A percentile compares a stretch with the other conserved stretches of the same genome.
phyloP scores from a whole-genome alignment of 345 rosid species.

The Brassica nigra region DNA sequence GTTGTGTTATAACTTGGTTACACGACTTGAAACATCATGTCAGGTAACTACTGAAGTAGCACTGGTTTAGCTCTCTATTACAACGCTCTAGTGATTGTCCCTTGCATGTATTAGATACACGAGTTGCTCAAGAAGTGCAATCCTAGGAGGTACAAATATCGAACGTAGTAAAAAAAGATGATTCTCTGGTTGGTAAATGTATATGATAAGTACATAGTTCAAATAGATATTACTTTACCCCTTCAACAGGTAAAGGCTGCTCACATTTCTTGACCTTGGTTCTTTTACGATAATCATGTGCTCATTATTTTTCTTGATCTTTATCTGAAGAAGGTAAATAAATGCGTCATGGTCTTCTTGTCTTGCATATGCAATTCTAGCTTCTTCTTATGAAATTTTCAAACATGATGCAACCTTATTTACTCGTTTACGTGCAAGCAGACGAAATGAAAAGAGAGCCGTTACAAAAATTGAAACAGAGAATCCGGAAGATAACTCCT shows the following conservation, averaged over 20 bases:
- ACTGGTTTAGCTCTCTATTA: too few relatives aligned
- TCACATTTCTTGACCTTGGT: neutral
- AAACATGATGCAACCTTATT: conserved; percentile 37
- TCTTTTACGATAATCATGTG: neutral
- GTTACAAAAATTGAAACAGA: conserved; percentile 29
- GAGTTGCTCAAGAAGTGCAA: conserved; percentile 6
- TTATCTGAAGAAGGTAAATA: conserved; percentile 24
- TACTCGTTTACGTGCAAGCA: conserved; percentile 25
- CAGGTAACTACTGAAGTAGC: too few relatives aligned
- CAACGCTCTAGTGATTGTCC: too few relatives aligned
- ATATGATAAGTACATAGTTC: conserved; percentile 15
- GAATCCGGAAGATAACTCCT: conserved; percentile 32
- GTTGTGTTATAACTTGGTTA: too few relatives aligned
- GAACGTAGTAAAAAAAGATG: conserved; percentile 17
- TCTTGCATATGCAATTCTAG: conserved; percentile 15
- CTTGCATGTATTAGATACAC: conserved; percentile 7
- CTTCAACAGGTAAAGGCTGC: neutral
- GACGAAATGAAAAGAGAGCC: conserved; percentile 25
- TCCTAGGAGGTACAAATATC: conserved; percentile 13
- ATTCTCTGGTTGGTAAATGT: conserved; percentile 20
- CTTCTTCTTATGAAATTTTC: conserved; percentile 15
- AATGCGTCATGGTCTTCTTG: conserved; percentile 18
- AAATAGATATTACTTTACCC: neutral
- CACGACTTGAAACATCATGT: too few relatives aligned
- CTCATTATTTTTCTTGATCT: conserved; percentile 13